Percentiles rank a stretch among this genome's conserved stretches.
Evolutionary conservation across 768 basidiomycete genomes (phyloP).

Genomic region (Macrolepiota fuliginosa): DNA sequence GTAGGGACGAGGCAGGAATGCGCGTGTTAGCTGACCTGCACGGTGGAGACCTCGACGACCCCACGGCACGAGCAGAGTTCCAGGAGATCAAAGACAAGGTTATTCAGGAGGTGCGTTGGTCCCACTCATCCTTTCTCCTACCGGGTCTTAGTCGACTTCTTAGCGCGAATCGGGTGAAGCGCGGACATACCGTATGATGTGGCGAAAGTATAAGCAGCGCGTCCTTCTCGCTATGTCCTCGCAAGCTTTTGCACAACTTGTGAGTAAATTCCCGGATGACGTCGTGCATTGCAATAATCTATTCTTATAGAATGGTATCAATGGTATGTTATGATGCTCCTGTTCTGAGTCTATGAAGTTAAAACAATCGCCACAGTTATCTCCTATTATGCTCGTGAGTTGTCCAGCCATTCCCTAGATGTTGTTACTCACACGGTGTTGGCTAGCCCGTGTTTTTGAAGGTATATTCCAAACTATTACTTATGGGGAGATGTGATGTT

Average conservation of each 20-base stretch:
- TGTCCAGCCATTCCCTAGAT: neutral
- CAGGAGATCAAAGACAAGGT: slow-evolving; percentile 82
- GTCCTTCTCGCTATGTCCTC: slow-evolving; percentile 92
- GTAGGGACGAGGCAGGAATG: slow-evolving; percentile 78
- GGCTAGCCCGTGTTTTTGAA: slow-evolving; percentile 79
- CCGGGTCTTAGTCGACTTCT: neutral
- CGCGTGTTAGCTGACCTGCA: slow-evolving; percentile 80
- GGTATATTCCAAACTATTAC: slow-evolving; percentile 36
- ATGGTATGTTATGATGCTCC: slow-evolving; percentile 45
- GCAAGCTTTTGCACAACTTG: slow-evolving; percentile 89
- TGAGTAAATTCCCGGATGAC: slow-evolving; percentile 32
- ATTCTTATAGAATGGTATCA: slow-evolving; percentile 74
- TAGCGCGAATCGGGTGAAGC: slow-evolving; percentile 71
- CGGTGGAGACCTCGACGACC: slow-evolving; percentile 68
- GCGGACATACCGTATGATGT: slow-evolving; percentile 72
- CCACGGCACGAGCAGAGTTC: slow-evolving; percentile 69
- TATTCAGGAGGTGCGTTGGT: slow-evolving; percentile 46
- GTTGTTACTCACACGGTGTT: neutral
- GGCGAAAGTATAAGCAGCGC: slow-evolving; percentile 78
- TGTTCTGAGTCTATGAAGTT: neutral
- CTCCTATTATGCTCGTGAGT: slow-evolving; percentile 86
- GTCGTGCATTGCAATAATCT: neutral
- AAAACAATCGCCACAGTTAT: slow-evolving; percentile 55
- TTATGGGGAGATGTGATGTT: slow-evolving; percentile 8
- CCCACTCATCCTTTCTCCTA: neutral